Evolutionary conservation across 139 green algal species (phyloP).

Genomic region (Coelastrella sp.): DNA sequence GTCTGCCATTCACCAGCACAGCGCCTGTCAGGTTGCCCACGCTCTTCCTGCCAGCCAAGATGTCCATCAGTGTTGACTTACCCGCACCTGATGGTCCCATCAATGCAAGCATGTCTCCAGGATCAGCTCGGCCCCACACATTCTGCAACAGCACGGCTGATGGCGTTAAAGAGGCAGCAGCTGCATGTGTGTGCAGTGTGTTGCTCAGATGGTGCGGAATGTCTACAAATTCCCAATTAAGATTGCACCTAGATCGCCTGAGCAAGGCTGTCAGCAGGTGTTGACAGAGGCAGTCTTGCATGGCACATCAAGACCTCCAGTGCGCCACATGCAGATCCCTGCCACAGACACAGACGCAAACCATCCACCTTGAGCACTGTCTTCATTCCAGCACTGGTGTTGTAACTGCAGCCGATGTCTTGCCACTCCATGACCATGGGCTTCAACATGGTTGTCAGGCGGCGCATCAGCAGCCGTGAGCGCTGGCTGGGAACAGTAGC

Average conservation of each 20-base stretch:
- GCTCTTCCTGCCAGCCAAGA: conserved; percentile 64
- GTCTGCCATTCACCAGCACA: conserved; percentile 71
- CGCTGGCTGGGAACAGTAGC: background rate
- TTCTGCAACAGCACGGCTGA: conserved; percentile 23
- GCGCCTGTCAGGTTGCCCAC: conserved; percentile 62
- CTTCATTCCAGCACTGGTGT: conserved; percentile 50
- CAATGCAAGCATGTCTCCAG: conserved; percentile 62
- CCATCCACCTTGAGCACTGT: conserved; percentile 51
- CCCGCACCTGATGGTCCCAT: conserved; percentile 59
- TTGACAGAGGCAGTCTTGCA: background rate
- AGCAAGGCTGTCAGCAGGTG: background rate
- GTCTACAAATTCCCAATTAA: background rate
- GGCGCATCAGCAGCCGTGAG: conserved; percentile 38
- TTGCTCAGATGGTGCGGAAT: background rate
- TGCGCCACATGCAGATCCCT: background rate
- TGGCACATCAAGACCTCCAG: background rate
- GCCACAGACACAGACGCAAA: background rate
- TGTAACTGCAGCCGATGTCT: conserved; percentile 57
- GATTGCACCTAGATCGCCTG: background rate
- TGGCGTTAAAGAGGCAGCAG: background rate
- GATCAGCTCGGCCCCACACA: conserved; percentile 52
- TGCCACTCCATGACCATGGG: conserved; percentile 55
- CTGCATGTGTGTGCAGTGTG: background rate
- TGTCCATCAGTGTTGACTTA: conserved; percentile 70
- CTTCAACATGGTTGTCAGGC: conserved; percentile 27